Conservation (phyloP, 345 rosid species). For the Arabis alpina region DNA sequence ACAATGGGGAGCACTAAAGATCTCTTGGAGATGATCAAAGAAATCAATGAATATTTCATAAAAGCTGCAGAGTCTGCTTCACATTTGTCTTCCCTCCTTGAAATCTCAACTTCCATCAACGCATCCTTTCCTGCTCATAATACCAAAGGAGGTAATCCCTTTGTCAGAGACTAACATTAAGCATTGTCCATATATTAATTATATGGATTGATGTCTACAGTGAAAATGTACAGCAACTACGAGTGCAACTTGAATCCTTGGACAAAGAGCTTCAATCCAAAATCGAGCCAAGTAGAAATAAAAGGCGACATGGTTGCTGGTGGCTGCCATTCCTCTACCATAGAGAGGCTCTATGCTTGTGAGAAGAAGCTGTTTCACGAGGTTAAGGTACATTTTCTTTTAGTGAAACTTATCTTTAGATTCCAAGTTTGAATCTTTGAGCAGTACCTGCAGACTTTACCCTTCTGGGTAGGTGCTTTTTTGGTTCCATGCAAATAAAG, state of each 20-base stretch:
- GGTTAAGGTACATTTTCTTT: slow-evolving; percentile 67
- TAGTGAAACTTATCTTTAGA: background rate
- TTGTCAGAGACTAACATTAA: background rate
- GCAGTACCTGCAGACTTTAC: background rate
- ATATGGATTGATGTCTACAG: slow-evolving; percentile 15
- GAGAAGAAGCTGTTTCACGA: slow-evolving; percentile 90
- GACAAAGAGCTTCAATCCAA: slow-evolving; percentile 69
- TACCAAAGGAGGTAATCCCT: slow-evolving; percentile 57
- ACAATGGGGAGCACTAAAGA: slow-evolving; percentile 72
- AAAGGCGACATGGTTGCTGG: slow-evolving; percentile 39
- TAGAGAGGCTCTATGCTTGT: slow-evolving; percentile 91
- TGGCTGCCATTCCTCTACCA: slow-evolving; percentile 73
- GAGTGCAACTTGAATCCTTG: slow-evolving; percentile 76
- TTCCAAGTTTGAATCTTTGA: slow-evolving; percentile 6
- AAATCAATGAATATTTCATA: slow-evolving; percentile 86
- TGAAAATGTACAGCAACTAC: slow-evolving; percentile 48
- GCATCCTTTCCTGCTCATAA: slow-evolving; percentile 44
- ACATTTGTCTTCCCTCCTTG: slow-evolving; percentile 66
- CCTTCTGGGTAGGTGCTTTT: too few relatives aligned
- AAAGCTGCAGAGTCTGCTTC: slow-evolving; percentile 81
- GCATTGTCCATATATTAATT: too few relatives aligned
- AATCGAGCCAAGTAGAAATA: slow-evolving; percentile 42
- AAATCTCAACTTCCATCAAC: slow-evolving; percentile 57
- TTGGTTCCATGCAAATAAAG: background rate
- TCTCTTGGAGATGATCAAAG: slow-evolving; percentile 81